These are phyloP conservation scores for Penicillium vulpinum DNA, from an alignment of 2,329 filamentous ascomycete genomes.

Conservation along the genomic window DNA sequence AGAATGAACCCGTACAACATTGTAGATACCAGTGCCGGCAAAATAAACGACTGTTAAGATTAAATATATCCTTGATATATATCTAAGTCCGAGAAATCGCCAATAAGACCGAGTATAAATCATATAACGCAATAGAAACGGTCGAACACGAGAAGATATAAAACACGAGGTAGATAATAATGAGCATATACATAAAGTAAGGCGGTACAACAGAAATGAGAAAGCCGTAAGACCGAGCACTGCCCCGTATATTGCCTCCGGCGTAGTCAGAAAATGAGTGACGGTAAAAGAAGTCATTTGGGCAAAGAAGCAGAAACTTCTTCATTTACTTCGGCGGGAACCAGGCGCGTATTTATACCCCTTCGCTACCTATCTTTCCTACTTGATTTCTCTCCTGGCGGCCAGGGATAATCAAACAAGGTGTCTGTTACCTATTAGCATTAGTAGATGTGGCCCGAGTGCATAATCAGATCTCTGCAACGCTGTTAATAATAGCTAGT, in stretches of 20 bases:
- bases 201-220: background rate
- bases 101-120: slow-evolving; percentile 14
- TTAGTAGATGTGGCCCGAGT: background rate
- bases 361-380: background rate
- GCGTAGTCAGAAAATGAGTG: background rate
- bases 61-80: background rate
- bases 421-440: too few relatives aligned
- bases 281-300: background rate
- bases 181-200: background rate
- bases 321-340: background rate
- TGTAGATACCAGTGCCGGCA: slow-evolving; percentile 9
- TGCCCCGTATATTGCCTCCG: background rate
- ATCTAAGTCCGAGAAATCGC: slow-evolving; percentile 5
- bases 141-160: slow-evolving; percentile 16
- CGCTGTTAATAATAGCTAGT: background rate
- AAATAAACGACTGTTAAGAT: slow-evolving; percentile 1
- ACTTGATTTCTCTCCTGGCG: background rate
- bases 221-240: background rate
- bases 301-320: background rate
- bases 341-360: background rate
- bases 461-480: background rate
- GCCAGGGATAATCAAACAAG: too few relatives aligned
- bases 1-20: slow-evolving; percentile 10
- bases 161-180: background rate
- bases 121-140: slow-evolving; percentile 5